phyloP scores from a whole-genome alignment of 345 rosid genomes.

The Cardamine chenopodiifolia region DNA sequence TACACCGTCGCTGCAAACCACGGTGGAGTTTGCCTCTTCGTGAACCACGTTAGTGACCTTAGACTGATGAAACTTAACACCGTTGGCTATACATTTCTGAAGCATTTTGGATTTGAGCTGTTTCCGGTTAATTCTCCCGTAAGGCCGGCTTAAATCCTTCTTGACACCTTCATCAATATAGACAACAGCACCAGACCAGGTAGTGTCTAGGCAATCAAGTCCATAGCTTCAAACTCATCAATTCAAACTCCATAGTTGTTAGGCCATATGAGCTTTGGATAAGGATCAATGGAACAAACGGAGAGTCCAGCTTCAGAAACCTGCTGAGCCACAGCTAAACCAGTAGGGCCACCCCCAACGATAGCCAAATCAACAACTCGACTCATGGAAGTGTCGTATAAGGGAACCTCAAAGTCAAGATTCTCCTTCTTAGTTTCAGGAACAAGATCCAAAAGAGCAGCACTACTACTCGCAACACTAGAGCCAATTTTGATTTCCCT shows the following conservation, averaged over 20 bases:
- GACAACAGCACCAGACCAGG: conserved; percentile 96
- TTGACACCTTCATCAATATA: conserved; percentile 55
- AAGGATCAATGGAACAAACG: conserved; percentile 89
- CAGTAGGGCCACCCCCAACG: conserved; percentile 99
- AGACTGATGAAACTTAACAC: conserved; percentile 90
- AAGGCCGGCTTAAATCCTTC: conserved; percentile 80
- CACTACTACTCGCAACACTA: conserved; percentile 20
- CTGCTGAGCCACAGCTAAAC: conserved; percentile 94
- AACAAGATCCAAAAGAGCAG: conserved; percentile 84
- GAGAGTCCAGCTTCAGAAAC: conserved; percentile 94
- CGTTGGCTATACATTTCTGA: conserved; percentile 77
- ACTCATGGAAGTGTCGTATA: conserved; percentile 65
- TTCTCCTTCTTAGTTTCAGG: conserved; percentile 88
- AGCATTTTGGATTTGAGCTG: conserved; percentile 93
- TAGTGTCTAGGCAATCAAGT: conserved; percentile 92
- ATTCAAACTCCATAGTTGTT: conserved; percentile 99
- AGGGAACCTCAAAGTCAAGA: conserved; percentile 87
- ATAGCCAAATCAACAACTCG: conserved; percentile 78
- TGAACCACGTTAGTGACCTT: conserved; percentile 87
- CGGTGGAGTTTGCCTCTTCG: conserved; percentile 74
- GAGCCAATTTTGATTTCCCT: conserved; percentile 36
- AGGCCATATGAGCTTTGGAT: conserved; percentile 93
- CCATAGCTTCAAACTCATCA: conserved; percentile 98
- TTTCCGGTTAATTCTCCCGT: conserved; percentile 94
- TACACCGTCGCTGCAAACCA: conserved; percentile 85